Conservation (phyloP, 495 filamentous ascomycete genomes). For the Aspergillus nidulans region DNA sequence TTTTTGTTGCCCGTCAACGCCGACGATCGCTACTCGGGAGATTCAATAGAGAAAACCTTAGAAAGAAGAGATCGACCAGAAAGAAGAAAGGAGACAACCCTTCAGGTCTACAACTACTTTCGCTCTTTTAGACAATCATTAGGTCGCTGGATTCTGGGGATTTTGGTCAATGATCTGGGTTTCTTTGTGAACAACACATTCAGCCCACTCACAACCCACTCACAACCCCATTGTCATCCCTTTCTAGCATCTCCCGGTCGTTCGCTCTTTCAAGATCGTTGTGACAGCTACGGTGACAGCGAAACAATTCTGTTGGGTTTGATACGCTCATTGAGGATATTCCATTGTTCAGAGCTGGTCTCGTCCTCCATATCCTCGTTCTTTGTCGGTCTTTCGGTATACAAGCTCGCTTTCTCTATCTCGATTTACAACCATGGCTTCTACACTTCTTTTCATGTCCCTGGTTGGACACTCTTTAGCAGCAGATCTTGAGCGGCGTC, state of each 20-base stretch:
- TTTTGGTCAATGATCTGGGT: background rate
- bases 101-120: constrained; percentile 2
- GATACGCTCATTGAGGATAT: constrained; percentile 7
- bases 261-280: background rate
- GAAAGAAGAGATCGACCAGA: background rate
- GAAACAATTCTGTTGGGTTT: background rate
- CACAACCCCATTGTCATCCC: constrained; percentile 7
- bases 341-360: constrained; percentile 22
- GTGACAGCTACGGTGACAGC: background rate
- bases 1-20: constrained; percentile 35
- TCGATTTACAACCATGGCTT: constrained; percentile 10
- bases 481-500: constrained; percentile 28
- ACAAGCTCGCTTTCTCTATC: background rate
- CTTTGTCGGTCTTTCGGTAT: background rate
- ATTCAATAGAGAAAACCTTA: constrained; percentile 3
- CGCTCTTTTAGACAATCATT: background rate
- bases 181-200: background rate
- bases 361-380: constrained; percentile 10
- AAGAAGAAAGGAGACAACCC: background rate
- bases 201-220: background rate
- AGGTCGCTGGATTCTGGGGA: background rate
- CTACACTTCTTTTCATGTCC: constrained; percentile 17
- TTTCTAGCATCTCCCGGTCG: background rate
- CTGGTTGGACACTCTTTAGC: constrained; percentile 30
- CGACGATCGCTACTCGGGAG: constrained; percentile 7